phyloP scores from a whole-genome alignment of 225 moss, liverwort and hornwort species.

The Takakia lepidozioides region DNA sequence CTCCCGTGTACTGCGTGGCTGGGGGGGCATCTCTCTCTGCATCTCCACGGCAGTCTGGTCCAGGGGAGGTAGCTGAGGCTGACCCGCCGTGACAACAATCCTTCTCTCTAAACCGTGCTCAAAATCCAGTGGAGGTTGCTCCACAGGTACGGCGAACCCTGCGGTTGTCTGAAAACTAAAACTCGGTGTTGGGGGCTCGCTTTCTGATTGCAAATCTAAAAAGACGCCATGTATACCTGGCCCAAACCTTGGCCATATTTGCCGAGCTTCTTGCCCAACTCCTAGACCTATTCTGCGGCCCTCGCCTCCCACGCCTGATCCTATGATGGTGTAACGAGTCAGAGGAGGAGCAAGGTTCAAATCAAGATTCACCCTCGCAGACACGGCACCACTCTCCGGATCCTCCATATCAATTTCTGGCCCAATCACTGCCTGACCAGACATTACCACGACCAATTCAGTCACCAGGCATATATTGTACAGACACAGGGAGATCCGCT shows the following conservation, averaged over 20 bases:
- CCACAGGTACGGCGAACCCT: too few species aligned
- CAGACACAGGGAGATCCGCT: too few species aligned
- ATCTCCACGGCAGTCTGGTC: neutral
- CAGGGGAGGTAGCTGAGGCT: neutral
- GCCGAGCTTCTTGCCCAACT: neutral
- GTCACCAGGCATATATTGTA: too few species aligned
- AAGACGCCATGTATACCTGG: neutral
- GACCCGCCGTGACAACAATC: neutral
- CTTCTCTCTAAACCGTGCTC: neutral
- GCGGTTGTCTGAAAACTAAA: too few species aligned
- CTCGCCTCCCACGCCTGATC: neutral
- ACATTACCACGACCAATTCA: too few species aligned
- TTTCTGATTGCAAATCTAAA: slow-evolving; percentile 4
- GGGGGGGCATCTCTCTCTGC: too few species aligned
- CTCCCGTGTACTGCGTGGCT: too few species aligned
- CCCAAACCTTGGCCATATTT: slow-evolving; percentile 4
- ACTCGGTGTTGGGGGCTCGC: neutral
- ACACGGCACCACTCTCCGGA: too few species aligned
- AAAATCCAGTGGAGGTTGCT: too few species aligned
- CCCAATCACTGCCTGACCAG: too few species aligned
- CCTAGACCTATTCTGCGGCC: too few species aligned
- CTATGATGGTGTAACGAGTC: neutral
- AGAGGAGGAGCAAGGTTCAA: neutral
- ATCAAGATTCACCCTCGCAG: neutral
- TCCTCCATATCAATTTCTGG: too few species aligned